Base-by-base conservation (phyloP, 208 protist genomes). In the Trypanosoma conorhini region DNA sequence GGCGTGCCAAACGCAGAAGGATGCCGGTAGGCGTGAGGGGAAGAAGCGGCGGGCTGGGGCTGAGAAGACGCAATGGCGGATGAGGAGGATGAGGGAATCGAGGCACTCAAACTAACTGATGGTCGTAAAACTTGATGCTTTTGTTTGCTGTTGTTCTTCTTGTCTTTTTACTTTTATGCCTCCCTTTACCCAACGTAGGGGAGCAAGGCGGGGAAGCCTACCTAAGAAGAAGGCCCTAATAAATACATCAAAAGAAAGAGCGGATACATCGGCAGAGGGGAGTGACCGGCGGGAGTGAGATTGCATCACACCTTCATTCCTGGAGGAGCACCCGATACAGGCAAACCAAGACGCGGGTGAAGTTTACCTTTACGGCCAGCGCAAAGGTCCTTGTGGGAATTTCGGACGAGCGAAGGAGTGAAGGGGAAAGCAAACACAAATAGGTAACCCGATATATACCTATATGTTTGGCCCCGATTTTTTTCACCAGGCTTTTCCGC, bases 111-210 rank as follows among this genome's bases (percentile, higher is more conserved):
- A 2, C 2, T 2, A 7, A 38, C 33, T 38, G 2, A 7, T 38
- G 33, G 33, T 7, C 7, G 2, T 38, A 2, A 38, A 38, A 2
- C 4, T 38, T 38, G 7, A 38, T 38, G 7, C 24, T 51, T 57
- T 40, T n/a, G n/a, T 12, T 28, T 61, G 70, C 51, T 63, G 56
- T 54, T 72, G 72, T 59, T 66, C 51, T 9, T 64, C 59, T 61
- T 48, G 24, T 70, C 17, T 52, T 59, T 48, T 60, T 31, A 55
- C 59, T 44, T 70, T 68, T 75, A 35, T 60, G 5, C 44, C 26
- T 31, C 59, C 31, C 22, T 26, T 26, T 2, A n/a, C 22, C 15
- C 22, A 63, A 28, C 28, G 1, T 8, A 42, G 52, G 52, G 35
- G 40, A 63, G 50, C 9, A 63, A 10, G 24, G 33, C 30, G 26